Base-by-base conservation (phyloP, 2,329 filamentous ascomycete genomes). In the Exophiala phaeomuriformis region DNA sequence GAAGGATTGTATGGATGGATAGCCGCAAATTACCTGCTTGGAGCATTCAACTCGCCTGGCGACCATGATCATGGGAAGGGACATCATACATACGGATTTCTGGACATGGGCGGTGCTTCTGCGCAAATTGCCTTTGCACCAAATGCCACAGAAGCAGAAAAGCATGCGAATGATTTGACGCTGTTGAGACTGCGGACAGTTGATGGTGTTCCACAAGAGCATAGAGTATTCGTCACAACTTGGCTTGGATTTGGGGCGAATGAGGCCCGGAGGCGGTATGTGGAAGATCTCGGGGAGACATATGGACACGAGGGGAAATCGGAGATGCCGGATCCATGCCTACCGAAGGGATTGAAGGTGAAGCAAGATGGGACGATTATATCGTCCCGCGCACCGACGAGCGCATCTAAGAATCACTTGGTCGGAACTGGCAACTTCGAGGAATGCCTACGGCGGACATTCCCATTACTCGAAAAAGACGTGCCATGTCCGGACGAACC, bases 161-260 rank as follows among this genome's bases (percentile, higher is more conserved):
- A 90, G 66, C 94, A 98, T 68, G 85, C 88, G 0, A 80, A 96
- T 58, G 90, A 97, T 66, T 73, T 98, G 51, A 95, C 90, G 60
- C 70, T 97, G 9, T 72, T 98, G 54, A 84, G 93, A 46, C 74
- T 98, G 72, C 82, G 94, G 58, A 93, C 84, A 2, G 71, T 97
- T 19, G 84, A 93, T 66, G 93, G 93, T 6, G 76, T 81, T 1
- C 71, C 84, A 0, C 72, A 83, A 45, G 93, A 98, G 66, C 88
- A 96, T 72, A 84, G 81, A 61, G 87, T 98, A 2, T 98, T 98
- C 67, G 90, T 94, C 0, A 90, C 91, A 1, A 95, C 93, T 0
- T 98, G 93, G 93, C 77, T 98, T 4, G 91, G 91, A 0, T 98
- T 95, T 66, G 93, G 93, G n/a, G 91, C 94, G 31, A 93, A 96